A percentile compares a stretch with the other conserved stretches of the same genome.
Conservation (phyloP, 148 eudicot species). For the Bassia scoparia region DNA sequence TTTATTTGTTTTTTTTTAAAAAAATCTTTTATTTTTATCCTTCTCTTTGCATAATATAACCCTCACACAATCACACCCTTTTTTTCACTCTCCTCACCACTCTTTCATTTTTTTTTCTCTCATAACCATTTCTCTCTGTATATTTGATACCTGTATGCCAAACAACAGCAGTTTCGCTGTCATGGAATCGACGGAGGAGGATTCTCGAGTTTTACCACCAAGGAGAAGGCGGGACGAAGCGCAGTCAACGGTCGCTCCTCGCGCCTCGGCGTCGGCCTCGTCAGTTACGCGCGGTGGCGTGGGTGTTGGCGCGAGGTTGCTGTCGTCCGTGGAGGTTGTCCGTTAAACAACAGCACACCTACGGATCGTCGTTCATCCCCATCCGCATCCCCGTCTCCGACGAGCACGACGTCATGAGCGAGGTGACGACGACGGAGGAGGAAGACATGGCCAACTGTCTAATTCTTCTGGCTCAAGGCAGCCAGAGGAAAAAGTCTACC, state of each 20-base stretch:
- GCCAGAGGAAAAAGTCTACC: neutral
- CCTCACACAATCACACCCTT: slow-evolving; percentile 15
- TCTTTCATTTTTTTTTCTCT: slow-evolving; percentile 25
- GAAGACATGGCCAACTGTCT: slow-evolving; percentile 77
- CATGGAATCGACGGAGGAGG: slow-evolving; percentile 32
- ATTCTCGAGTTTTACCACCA: slow-evolving; percentile 28
- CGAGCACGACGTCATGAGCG: slow-evolving; percentile 27
- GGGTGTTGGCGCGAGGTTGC: neutral
- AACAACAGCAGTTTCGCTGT: neutral
- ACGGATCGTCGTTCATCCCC: slow-evolving; percentile 11
- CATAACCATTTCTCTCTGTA: slow-evolving; percentile 3
- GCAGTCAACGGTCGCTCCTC: slow-evolving; percentile 30
- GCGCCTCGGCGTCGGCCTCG: slow-evolving; percentile 26
- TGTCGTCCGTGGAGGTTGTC: neutral
- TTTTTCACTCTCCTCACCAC: slow-evolving; percentile 20
- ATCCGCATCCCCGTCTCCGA: slow-evolving; percentile 21
- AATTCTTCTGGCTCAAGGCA: slow-evolving; percentile 57
- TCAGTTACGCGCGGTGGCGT: slow-evolving; percentile 13
- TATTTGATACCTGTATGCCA: neutral
- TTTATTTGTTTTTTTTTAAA: neutral
- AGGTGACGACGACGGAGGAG: slow-evolving; percentile 46
- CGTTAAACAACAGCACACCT: neutral
- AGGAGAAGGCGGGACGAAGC: slow-evolving; percentile 61
- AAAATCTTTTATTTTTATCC: neutral
- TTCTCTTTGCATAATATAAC: slow-evolving; percentile 3